Percentiles rank a stretch among this genome's conserved stretches.
These are phyloP conservation scores for Ambrosiella cleistominuta DNA, from an alignment of 2,329 filamentous ascomycete genomes.

Conservation along the genomic window DNA sequence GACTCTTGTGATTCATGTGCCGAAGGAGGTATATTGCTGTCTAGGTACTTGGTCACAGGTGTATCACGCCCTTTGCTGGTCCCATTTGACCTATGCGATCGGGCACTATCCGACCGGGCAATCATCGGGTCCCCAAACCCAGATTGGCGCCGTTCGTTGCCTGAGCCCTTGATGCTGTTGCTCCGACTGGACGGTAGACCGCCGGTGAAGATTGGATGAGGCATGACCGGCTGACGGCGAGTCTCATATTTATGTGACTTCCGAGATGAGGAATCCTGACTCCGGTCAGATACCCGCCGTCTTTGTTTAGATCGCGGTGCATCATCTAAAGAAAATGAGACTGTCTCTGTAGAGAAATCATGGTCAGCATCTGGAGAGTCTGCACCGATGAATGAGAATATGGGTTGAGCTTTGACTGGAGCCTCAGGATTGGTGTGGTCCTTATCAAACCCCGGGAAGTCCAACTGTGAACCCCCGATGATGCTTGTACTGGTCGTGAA, in stretches of 20 bases:
- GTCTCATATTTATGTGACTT: not conserved
- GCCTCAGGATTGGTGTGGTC: not conserved
- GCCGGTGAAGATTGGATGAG: not conserved
- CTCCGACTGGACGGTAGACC: constrained; percentile 8
- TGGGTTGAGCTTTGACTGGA: not conserved
- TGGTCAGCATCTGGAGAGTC: constrained; percentile 6
- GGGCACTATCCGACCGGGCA: constrained; percentile 8
- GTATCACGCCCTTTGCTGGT: not conserved
- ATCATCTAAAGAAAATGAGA: constrained; percentile 3
- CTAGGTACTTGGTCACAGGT: not conserved
- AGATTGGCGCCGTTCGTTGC: not conserved
- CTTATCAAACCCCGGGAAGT: constrained; percentile 1
- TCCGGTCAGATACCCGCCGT: constrained; percentile 2
- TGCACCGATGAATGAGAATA: no score
- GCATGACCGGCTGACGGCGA: not conserved
- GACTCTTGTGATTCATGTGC: constrained; percentile 1
- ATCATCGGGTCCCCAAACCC: not conserved
- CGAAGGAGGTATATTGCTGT: constrained; percentile 1
- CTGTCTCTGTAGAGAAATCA: constrained; percentile 9
- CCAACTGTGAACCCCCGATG: not conserved
- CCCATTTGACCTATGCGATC: constrained; percentile 5
- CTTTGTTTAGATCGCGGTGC: not conserved
- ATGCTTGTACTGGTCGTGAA: not conserved
- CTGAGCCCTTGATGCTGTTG: not conserved
- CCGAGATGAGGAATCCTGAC: not conserved